These are phyloP conservation scores for Neurospora terricola DNA, from an alignment of 495 filamentous ascomycete genomes.

Conservation along the genomic window DNA sequence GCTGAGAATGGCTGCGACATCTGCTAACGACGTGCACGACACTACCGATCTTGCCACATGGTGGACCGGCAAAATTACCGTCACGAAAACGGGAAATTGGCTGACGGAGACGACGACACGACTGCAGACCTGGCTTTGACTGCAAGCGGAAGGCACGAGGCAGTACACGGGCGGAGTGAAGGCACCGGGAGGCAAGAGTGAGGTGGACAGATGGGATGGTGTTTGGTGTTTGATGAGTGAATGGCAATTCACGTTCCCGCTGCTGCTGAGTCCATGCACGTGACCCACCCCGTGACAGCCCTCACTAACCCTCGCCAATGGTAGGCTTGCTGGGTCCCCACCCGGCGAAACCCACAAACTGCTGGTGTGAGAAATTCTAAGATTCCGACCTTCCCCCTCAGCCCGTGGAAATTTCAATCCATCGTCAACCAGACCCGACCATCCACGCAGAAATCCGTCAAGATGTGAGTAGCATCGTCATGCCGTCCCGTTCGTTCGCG, in stretches of 20 bases:
- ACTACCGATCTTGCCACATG: background rate
- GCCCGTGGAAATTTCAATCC: slow-evolving; percentile 24
- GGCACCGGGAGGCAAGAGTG: background rate
- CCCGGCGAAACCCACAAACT: slow-evolving; percentile 29
- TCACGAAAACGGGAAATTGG: background rate
- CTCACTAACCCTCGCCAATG: slow-evolving; percentile 25
- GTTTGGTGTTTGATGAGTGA: background rate
- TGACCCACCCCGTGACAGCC: slow-evolving; percentile 15
- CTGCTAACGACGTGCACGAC: background rate
- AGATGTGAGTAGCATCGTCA: slow-evolving; percentile 40
- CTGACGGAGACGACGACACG: background rate
- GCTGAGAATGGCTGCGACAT: background rate
- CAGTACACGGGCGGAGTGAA: background rate
- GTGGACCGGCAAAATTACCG: background rate
- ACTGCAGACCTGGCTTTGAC: background rate
- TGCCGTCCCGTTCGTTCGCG: background rate
- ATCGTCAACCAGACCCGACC: slow-evolving; percentile 35
- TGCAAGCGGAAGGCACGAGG: background rate
- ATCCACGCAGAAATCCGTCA: slow-evolving; percentile 37
- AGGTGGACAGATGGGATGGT: background rate
- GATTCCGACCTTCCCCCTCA: slow-evolving; percentile 27
- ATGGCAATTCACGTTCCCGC: background rate
- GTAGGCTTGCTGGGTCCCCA: slow-evolving; percentile 12
- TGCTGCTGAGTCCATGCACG: slow-evolving; percentile 4
- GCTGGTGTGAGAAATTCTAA: slow-evolving; percentile 27